Percentiles rank a stretch among this genome's conserved stretches.
Conservation (phyloP, 2,329 filamentous ascomycete species). For the Stemphylium vesicarium region DNA sequence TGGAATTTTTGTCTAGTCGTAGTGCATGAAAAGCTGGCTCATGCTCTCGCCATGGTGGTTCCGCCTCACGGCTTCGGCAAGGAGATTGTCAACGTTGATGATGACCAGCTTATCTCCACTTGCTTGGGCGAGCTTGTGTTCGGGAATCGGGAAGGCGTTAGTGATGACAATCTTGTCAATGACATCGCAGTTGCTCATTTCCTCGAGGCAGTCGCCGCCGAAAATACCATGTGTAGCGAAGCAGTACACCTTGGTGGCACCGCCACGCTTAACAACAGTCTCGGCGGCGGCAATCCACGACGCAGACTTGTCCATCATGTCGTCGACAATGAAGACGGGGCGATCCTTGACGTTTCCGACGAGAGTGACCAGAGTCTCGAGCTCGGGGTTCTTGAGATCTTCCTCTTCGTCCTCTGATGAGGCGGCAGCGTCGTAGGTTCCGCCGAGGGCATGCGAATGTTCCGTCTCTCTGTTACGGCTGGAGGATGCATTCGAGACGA, state of each 20-base stretch:
- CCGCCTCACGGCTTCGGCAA: slow-evolving; percentile 90
- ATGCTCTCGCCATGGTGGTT: slow-evolving; percentile 96
- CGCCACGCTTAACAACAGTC: slow-evolving; percentile 90
- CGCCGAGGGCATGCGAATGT: slow-evolving; percentile 77
- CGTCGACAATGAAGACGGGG: slow-evolving; percentile 92
- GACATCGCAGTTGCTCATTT: slow-evolving; percentile 89
- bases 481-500: slow-evolving; percentile 80
- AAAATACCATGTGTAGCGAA: slow-evolving; percentile 97
- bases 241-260: slow-evolving; percentile 93
- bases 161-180: slow-evolving; percentile 95
- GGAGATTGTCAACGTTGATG: slow-evolving; percentile 84
- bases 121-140: slow-evolving; percentile 71
- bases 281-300: slow-evolving; percentile 98
- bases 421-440: slow-evolving; percentile 80
- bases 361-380: slow-evolving; percentile 96
- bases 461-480: slow-evolving; percentile 43
- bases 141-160: slow-evolving; percentile 92
- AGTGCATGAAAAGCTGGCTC: slow-evolving; percentile 57
- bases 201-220: slow-evolving; percentile 84
- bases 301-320: slow-evolving; percentile 97
- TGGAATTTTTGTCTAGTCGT: slow-evolving; percentile 32
- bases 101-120: slow-evolving; percentile 77
- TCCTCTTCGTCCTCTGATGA: slow-evolving; percentile 94
- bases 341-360: slow-evolving; percentile 91
- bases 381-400: slow-evolving; percentile 75